phyloP scores from a whole-genome alignment of 768 basidiomycete species.

The Neoboletus subvelutipes region DNA sequence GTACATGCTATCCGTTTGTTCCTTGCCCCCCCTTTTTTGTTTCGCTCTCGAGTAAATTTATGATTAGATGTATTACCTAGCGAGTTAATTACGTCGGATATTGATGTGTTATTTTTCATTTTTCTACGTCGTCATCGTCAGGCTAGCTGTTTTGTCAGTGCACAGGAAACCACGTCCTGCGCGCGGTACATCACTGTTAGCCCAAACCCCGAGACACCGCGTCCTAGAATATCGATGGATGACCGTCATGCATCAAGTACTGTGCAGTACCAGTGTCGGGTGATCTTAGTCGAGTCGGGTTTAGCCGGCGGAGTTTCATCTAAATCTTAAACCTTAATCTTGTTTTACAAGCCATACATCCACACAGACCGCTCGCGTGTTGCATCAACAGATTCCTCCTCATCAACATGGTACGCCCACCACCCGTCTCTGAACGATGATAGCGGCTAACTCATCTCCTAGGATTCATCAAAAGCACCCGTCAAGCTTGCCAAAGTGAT shows the following conservation, averaged over 20 bases:
- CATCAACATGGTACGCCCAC: conserved; percentile 26
- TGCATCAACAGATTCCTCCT: conserved; percentile 1
- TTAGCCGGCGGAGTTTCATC: conserved; percentile 19
- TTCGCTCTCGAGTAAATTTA: conserved; percentile 20
- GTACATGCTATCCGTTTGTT: conserved; percentile 20
- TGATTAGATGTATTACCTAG: conserved; percentile 16
- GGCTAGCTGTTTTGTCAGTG: too few relatives aligned
- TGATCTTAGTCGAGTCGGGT: conserved; percentile 10
- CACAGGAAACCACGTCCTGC: neutral
- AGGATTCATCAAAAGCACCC: conserved; percentile 88
- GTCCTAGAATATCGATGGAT: too few relatives aligned
- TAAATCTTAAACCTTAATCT: conserved; percentile 24
- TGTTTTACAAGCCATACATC: conserved; percentile 11
- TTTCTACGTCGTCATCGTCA: neutral
- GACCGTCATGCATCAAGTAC: neutral
- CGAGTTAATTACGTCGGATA: conserved; percentile 11
- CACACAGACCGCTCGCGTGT: conserved; percentile 6
- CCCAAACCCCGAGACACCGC: neutral
- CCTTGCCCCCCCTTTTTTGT: neutral
- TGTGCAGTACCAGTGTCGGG: too few relatives aligned
- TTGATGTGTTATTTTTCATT: neutral
- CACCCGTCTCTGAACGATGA: too few relatives aligned
- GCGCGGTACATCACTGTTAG: neutral
- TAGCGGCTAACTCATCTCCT: neutral
- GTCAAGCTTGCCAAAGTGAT: conserved; percentile 98